Base-by-base conservation (phyloP, 2,329 filamentous ascomycete genomes). In the Penicillium palitans region DNA sequence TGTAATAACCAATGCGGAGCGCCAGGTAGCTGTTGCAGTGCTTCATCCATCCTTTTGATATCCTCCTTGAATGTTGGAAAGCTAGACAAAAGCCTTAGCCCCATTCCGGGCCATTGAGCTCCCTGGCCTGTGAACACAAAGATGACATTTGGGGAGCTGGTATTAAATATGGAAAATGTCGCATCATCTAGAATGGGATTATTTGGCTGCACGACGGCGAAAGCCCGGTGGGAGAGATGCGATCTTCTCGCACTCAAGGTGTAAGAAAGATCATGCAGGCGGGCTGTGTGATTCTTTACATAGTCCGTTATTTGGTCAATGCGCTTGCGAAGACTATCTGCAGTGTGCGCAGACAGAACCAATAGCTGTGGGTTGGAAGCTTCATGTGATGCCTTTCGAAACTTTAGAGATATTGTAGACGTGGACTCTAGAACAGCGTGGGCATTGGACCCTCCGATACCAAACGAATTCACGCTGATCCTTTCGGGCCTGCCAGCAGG, bases 71-170 rank as follows among this genome's bases (percentile, higher is more conserved):
- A 70, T 0, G 31, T 54, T 6, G 49, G 24, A 48, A 67, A 69
- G 12, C 5, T 29, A 4, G 41, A 15, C 25, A 76, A 42, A 5
- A 76, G 61, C 17, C 66, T 63, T 31, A 50, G 48, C 2, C 72
- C 74, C 74, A 76, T 76, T 0, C 48, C 60, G 1, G 63, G 40
- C 68, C 71, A 77, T 40, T 76, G 73, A 3, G 74, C 70, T 2
- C 74, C 74, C 50, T 77, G 74, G 4, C 74, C 74, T 15, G 68
- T 76, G 53, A 75, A 77, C 3, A 72, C 62, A 35, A 73, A 71
- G 2, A 50, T 56, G 13, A 64, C n/a, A 9, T 46, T 21, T 24
- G 63, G 48, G 7, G 35, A n/a, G 6, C 39, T 49, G 17, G 52
- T 27, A 15, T 24, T 40, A 10, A 37, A 61, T 10, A 15, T 47